Evolutionary conservation across 495 filamentous ascomycete species (phyloP).

Genomic region (Aspergillus sclerotioniger): DNA sequence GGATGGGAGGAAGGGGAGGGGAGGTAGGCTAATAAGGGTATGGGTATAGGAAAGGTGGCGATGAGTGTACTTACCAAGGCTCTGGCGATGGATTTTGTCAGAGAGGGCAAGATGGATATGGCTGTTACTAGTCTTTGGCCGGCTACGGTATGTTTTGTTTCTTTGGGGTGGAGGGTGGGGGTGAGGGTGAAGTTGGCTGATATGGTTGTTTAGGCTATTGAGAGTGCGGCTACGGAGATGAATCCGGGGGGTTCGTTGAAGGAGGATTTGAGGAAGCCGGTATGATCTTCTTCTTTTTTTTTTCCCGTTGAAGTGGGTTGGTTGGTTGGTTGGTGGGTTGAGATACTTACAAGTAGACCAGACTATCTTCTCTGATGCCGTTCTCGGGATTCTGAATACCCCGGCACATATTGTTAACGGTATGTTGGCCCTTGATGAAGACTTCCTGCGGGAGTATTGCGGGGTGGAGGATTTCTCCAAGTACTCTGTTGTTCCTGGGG

Average conservation of each 20-base stretch:
- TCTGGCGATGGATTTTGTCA: conserved; percentile 76
- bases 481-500: conserved; percentile 67
- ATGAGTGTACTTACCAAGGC: conserved; percentile 84
- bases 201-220: conserved; percentile 50
- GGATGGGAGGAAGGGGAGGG: background rate
- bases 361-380: conserved; percentile 76
- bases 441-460: conserved; percentile 67
- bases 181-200: background rate
- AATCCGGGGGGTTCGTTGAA: conserved; percentile 44
- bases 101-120: conserved; percentile 65
- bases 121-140: conserved; percentile 83
- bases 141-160: conserved; percentile 54
- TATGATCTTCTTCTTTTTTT: conserved; percentile 25
- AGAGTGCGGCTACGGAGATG: conserved; percentile 67
- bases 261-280: conserved; percentile 62
- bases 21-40: background rate
- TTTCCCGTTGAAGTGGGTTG: background rate
- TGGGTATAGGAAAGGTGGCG: conserved; percentile 60
- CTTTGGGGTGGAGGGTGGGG: background rate
- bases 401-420: conserved; percentile 65
- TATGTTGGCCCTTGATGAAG: conserved; percentile 72
- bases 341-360: conserved; percentile 26
- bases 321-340: too few relatives aligned
- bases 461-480: conserved; percentile 70
- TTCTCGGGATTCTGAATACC: conserved; percentile 68